Evolutionary conservation across 345 rosid species (phyloP).

Genomic region (Aquilaria sinensis): DNA sequence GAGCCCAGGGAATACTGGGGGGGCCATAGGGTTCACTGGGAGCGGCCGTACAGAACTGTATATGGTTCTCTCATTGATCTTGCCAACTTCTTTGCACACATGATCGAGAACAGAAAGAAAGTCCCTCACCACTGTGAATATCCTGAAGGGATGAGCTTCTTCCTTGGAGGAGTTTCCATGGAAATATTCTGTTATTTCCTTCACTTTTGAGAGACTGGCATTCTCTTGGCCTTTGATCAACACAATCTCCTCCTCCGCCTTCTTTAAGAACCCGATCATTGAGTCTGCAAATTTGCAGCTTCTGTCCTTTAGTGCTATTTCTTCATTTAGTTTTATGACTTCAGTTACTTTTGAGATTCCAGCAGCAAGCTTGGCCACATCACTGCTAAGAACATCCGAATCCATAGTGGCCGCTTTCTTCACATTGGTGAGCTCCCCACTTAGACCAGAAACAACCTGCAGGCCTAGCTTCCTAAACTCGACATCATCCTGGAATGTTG

Average conservation of each 20-base stretch:
- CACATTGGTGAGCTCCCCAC: conserved; percentile 74
- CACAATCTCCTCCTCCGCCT: conserved; percentile 62
- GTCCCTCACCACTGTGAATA: conserved; percentile 77
- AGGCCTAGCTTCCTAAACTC: conserved; percentile 77
- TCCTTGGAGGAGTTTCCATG: conserved; percentile 76
- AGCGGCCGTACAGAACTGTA: conserved; percentile 48
- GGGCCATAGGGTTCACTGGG: conserved; percentile 22
- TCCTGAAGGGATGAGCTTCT: conserved; percentile 75
- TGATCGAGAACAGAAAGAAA: conserved; percentile 80
- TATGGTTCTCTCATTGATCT: conserved; percentile 71
- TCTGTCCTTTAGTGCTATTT: conserved; percentile 20
- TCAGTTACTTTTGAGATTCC: conserved; percentile 59
- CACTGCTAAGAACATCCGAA: conserved; percentile 50
- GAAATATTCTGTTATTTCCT: conserved; percentile 84
- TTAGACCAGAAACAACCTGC: conserved; percentile 70
- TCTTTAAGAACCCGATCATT: conserved; percentile 56
- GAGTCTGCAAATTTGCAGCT: conserved; percentile 44
- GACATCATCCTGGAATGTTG: conserved; percentile 49
- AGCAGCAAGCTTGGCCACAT: conserved; percentile 40
- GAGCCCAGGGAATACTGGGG: conserved; percentile 44
- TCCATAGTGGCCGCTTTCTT: conserved; percentile 95
- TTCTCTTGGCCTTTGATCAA: conserved; percentile 43
- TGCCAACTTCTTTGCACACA: conserved; percentile 91
- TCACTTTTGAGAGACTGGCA: conserved; percentile 41
- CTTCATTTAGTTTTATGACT: conserved; percentile 35